Evolutionary conservation across 2,329 filamentous ascomycete genomes (phyloP), one percentile per base, ranked within the genome.

Genomic region (Albophoma yamanashiensis): DNA sequence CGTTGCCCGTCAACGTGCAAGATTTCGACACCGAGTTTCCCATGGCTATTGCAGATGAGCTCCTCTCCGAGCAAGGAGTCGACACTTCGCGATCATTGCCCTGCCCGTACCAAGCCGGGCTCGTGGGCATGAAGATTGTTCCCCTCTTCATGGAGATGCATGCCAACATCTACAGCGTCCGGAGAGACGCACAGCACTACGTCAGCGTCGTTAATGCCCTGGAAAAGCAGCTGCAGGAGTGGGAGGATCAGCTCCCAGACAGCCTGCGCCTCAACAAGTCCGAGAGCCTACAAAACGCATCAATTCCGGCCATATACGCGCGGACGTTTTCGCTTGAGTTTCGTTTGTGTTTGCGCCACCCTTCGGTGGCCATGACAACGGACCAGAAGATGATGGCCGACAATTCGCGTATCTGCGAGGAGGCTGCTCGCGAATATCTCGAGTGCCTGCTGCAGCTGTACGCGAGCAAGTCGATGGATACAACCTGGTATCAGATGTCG

Each of bases 1-100:
- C 91, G 1, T 89, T 94, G 82, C 84, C 87, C 1, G 81, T 94
- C 56, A 82, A 84, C 14, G 76, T 86, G 4, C 85, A 89, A 58
- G 89, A 94, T 64, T 88, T 92, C 65, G 91, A 95, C 67, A 83
- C 89, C 42, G 89, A 91, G 62, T 83, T 91, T 56, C 91, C 90
- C 1, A 81, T 89, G 60, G 76, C 85, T 6, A 80, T 92, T 39
- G 79, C 87, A 34, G 91, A 95, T 69, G 86, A 89, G 65, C 77
- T 86, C 38, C 79, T 91, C 0, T 83, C 81, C 0, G 85, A 89
- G 43, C 76, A 84, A 4, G 86, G 86, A 3, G 76, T 88, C n/a
- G 80, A 86, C 64, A 75, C 76, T 8, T 77, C 79, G 27, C 77
- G 75, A 61, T 72, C 77, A 3, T 76, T 79, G n/a, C 82, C 82